phyloP scores from a whole-genome alignment of 2,329 filamentous ascomycete genomes.

The Alternaria arbusti region DNA sequence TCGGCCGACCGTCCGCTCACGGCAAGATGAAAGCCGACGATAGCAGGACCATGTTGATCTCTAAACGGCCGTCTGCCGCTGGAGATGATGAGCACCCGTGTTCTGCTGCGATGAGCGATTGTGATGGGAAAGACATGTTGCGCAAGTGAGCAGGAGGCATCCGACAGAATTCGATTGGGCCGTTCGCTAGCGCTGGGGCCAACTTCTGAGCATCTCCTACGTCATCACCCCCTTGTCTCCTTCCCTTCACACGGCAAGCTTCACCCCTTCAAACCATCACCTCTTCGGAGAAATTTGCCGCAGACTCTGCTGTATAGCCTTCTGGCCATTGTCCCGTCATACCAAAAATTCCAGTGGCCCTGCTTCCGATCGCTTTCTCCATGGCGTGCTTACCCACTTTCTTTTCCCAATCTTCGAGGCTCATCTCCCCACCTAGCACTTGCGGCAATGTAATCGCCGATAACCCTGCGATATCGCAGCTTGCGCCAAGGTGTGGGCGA shows the following conservation, averaged over 20 bases:
- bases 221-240: not conserved
- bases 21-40: too few relatives aligned
- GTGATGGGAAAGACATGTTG: too few relatives aligned
- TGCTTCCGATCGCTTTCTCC: conserved; percentile 17
- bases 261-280: not conserved
- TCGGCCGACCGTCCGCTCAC: too few relatives aligned
- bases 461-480: conserved; percentile 52
- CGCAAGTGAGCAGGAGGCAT: too few relatives aligned
- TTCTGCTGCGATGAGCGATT: too few relatives aligned
- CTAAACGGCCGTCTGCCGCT: too few relatives aligned
- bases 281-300: not conserved
- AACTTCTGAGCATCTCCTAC: too few relatives aligned
- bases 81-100: too few relatives aligned
- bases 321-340: conserved; percentile 26
- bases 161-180: not conserved
- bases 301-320: not conserved
- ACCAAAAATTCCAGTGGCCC: conserved; percentile 15
- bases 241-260: not conserved
- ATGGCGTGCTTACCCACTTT: conserved; percentile 34
- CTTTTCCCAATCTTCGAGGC: conserved; percentile 38
- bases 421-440: conserved; percentile 44
- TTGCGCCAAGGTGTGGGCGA: conserved; percentile 52
- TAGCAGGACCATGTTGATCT: too few relatives aligned
- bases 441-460: conserved; percentile 47
- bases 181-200: not conserved